These are phyloP conservation scores for Meyerozyma athensensis DNA, from an alignment of 1,139 yeast species.

Conservation along the genomic window DNA sequence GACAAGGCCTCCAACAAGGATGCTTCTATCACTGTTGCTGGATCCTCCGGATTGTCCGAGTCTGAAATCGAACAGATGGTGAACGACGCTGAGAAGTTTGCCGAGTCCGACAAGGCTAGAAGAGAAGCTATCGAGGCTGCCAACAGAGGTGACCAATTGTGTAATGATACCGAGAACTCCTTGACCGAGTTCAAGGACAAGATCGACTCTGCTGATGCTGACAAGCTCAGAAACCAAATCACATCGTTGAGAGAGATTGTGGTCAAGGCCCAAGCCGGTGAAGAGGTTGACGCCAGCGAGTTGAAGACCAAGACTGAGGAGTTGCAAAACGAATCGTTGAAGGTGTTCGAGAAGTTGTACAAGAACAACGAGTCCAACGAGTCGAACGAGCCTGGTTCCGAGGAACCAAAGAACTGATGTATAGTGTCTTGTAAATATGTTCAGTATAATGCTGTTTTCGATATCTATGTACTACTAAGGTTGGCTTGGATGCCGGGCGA, in stretches of 20 bases:
- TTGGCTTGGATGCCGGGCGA: constrained; percentile 17
- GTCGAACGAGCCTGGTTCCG: constrained; percentile 16
- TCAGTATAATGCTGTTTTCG: constrained; percentile 2
- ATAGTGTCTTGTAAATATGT: constrained; percentile 13
- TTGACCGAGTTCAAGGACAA: constrained; percentile 93
- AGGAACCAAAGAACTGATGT: constrained; percentile 42
- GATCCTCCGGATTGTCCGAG: constrained; percentile 95
- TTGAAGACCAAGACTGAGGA: constrained; percentile 93
- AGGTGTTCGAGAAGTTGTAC: constrained; percentile 94
- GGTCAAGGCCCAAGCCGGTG: constrained; percentile 93
- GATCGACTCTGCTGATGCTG: constrained; percentile 82
- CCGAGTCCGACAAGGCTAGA: constrained; percentile 93
- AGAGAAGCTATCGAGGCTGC: constrained; percentile 92
- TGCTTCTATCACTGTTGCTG: constrained; percentile 98
- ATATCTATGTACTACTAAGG: constrained; percentile 7
- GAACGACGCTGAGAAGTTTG: constrained; percentile 95
- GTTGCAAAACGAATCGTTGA: constrained; percentile 86
- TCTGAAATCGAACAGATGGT: constrained; percentile 98
- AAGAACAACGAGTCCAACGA: constrained; percentile 52
- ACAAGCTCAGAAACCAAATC: constrained; percentile 76
- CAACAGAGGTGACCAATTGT: constrained; percentile 95
- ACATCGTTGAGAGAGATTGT: constrained; percentile 81
- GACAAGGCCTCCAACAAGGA: constrained; percentile 99
- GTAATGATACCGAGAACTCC: constrained; percentile 94
- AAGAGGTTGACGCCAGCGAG: constrained; percentile 75